Evolutionary conservation across 129 eudicot species (phyloP).

Genomic region (Flaveria ramosissima): DNA sequence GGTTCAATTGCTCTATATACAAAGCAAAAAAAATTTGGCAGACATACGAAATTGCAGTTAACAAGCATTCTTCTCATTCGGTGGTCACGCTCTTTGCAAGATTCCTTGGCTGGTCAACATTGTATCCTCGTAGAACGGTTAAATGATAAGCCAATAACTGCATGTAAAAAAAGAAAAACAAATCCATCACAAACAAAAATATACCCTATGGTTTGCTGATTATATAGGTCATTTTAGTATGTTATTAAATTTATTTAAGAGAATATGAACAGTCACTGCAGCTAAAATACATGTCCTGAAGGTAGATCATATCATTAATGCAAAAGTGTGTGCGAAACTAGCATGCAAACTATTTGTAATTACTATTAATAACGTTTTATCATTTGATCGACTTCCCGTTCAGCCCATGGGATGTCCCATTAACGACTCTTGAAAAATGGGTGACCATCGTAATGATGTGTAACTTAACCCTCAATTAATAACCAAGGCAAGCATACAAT

Average conservation of each 20-base stretch:
- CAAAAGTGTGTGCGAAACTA: background rate
- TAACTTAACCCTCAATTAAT: background rate
- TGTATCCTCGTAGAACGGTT: slow-evolving; percentile 71
- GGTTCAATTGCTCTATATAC: slow-evolving; percentile 1
- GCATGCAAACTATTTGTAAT: background rate
- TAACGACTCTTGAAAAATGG: background rate
- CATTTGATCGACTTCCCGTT: background rate
- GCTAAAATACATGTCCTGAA: background rate
- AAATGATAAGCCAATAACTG: slow-evolving; percentile 86
- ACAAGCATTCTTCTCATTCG: slow-evolving; percentile 37
- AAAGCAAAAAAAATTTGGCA: background rate
- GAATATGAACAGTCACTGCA: background rate
- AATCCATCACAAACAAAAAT: background rate
- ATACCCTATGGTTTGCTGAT: background rate
- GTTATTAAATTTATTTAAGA: background rate
- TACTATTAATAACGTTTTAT: background rate
- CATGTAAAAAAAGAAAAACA: slow-evolving; percentile 15
- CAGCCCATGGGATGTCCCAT: background rate
- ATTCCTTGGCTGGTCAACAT: slow-evolving; percentile 92
- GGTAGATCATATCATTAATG: background rate
- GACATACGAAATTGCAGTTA: background rate
- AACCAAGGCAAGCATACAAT: background rate
- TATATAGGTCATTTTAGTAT: background rate
- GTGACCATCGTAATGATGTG: background rate
- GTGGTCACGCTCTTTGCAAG: slow-evolving; percentile 92